phyloP scores from a whole-genome alignment of 805 yeast species.

The Wickerhamiella sergipiensis region DNA sequence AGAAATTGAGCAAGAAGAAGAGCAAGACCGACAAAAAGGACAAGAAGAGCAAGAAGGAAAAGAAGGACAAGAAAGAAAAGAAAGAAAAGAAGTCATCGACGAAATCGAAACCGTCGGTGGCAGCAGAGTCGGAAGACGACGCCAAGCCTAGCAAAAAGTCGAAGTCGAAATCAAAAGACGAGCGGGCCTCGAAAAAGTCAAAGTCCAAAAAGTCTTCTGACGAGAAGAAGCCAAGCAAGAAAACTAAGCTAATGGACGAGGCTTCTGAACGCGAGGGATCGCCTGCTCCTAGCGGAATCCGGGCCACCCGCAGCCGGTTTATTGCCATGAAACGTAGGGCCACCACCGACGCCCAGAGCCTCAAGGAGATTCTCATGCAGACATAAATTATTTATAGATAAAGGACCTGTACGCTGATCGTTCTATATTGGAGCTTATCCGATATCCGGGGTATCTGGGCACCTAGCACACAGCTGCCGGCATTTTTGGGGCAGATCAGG shows the following conservation, averaged over 20 bases:
- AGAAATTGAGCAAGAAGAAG: constrained; percentile 21
- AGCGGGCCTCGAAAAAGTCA: not conserved
- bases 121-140: constrained; percentile 21
- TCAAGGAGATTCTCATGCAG: constrained; percentile 88
- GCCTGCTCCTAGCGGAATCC: constrained; percentile 36
- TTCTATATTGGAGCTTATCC: too few species aligned
- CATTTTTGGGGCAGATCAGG: too few species aligned
- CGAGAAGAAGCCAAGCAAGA: not conserved
- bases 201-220: constrained; percentile 3
- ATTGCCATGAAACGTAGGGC: constrained; percentile 86
- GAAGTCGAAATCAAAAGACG: constrained; percentile 8
- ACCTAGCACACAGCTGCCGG: too few species aligned
- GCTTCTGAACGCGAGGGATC: not conserved
- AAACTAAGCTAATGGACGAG: constrained; percentile 5
- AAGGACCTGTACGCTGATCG: not conserved
- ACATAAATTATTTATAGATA: constrained; percentile 1
- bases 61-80: not conserved
- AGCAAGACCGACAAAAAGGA: constrained; percentile 1
- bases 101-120: constrained; percentile 22
- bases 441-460: too few species aligned
- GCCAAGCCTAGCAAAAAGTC: constrained; percentile 22
- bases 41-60: constrained; percentile 17
- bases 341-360: constrained; percentile 73
- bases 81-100: constrained; percentile 21
- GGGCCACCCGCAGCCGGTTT: constrained; percentile 73